Evolutionary conservation across 1,139 yeast genomes (phyloP).

Genomic region (Taiozyma sp.): DNA sequence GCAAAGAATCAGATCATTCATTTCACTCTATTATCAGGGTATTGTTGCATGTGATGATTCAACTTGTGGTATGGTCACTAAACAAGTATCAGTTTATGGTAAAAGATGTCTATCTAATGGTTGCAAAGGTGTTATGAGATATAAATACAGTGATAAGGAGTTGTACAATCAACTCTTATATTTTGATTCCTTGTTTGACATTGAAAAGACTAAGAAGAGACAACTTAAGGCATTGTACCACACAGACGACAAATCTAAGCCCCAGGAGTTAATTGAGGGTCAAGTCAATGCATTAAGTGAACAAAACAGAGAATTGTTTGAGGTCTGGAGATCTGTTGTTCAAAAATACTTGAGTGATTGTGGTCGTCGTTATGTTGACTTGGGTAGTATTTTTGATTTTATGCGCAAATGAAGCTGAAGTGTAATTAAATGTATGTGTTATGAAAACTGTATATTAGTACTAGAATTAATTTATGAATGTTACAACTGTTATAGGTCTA

Average conservation of each 20-base stretch:
- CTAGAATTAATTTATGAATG: neutral
- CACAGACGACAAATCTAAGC: slow-evolving; percentile 30
- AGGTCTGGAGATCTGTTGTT: slow-evolving; percentile 54
- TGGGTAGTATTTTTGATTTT: slow-evolving; percentile 75
- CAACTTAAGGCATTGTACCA: slow-evolving; percentile 45
- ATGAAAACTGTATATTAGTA: neutral
- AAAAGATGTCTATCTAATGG: slow-evolving; percentile 63
- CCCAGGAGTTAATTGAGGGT: slow-evolving; percentile 45
- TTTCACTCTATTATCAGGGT: slow-evolving; percentile 77
- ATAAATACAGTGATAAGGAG: slow-evolving; percentile 71
- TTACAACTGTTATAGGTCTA: neutral
- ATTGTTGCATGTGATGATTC: slow-evolving; percentile 83
- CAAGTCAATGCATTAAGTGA: slow-evolving; percentile 73
- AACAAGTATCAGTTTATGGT: slow-evolving; percentile 89
- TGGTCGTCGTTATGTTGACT: slow-evolving; percentile 89
- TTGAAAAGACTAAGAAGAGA: slow-evolving; percentile 65
- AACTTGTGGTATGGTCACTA: slow-evolving; percentile 75
- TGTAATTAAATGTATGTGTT: neutral
- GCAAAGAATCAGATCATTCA: slow-evolving; percentile 58
- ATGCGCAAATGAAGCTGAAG: slow-evolving; percentile 21
- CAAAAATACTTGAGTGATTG: slow-evolving; percentile 74
- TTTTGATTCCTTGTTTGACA: slow-evolving; percentile 75
- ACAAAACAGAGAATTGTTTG: slow-evolving; percentile 67
- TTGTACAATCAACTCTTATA: slow-evolving; percentile 85
- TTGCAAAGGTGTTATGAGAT: slow-evolving; percentile 84